These are phyloP conservation scores for Somion occarium DNA, from an alignment of 1,284 basidiomycete species.

Conservation along the genomic window DNA sequence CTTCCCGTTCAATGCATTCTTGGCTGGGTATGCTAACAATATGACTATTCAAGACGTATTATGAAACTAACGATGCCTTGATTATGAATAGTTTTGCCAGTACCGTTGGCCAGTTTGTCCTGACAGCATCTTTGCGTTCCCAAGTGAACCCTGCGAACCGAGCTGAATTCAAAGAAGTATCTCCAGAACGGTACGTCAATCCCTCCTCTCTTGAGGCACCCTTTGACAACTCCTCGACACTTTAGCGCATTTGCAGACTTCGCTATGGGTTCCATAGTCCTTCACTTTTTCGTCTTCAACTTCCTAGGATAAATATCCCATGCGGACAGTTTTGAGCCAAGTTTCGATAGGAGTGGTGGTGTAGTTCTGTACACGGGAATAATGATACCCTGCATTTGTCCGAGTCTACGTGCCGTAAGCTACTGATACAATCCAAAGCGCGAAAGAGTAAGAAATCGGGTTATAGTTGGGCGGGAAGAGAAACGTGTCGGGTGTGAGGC, in stretches of 20 bases:
- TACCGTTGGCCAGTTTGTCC: conserved; percentile 94
- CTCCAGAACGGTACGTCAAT: conserved; percentile 79
- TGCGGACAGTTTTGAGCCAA: not conserved
- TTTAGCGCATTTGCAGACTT: conserved; percentile 95
- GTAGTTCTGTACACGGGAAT: not conserved
- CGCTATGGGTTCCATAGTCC: conserved; percentile 86
- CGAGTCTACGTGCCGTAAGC: not conserved
- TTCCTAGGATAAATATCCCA: conserved; percentile 69
- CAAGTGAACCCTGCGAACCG: conserved; percentile 89
- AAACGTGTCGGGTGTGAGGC: too few relatives aligned
- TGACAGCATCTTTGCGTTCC: conserved; percentile 86
- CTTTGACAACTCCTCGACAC: conserved; percentile 5
- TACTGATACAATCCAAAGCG: not conserved
- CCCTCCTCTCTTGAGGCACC: too few relatives aligned
- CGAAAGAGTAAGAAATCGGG: not conserved
- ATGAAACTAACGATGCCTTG: not conserved
- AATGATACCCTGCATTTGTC: not conserved
- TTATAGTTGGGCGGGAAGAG: not conserved
- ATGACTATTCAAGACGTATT: not conserved
- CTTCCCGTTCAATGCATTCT: conserved; percentile 96
- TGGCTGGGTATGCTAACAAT: conserved; percentile 87
- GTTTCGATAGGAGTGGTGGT: conserved; percentile 8
- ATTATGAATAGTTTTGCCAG: conserved; percentile 72
- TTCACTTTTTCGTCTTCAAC: conserved; percentile 99
- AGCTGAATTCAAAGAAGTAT: conserved; percentile 83